Percentiles rank a stretch among this genome's conserved stretches.
Evolutionary conservation across 257 asterid genomes (phyloP).

Genomic region (Salvia rosmarinus): DNA sequence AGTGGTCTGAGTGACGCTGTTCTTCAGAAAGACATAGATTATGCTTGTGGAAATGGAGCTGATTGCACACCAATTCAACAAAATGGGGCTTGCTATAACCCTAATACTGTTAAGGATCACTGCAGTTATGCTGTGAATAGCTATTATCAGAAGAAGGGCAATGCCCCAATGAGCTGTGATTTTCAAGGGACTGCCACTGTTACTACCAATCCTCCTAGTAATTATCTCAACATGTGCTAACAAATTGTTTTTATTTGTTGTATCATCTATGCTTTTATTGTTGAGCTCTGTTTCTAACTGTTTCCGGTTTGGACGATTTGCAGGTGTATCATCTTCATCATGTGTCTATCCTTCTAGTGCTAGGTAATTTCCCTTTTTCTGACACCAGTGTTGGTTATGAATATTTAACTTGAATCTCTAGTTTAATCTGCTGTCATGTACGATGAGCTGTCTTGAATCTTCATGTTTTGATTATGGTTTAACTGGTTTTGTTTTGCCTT

Average conservation of each 20-base stretch:
- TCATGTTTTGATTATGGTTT: too few relatives aligned
- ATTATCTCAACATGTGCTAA: neutral
- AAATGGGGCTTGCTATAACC: slow-evolving; percentile 72
- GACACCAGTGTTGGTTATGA: neutral
- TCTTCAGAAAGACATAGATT: slow-evolving; percentile 77
- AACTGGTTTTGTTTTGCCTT: neutral
- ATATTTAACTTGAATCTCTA: neutral
- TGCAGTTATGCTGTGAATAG: slow-evolving; percentile 89
- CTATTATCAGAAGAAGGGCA: slow-evolving; percentile 69
- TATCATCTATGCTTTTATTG: neutral
- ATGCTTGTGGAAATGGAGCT: slow-evolving; percentile 87
- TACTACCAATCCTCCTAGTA: slow-evolving; percentile 50
- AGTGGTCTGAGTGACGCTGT: slow-evolving; percentile 46
- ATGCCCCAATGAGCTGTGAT: slow-evolving; percentile 64
- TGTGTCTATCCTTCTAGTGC: slow-evolving; percentile 57
- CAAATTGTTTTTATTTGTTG: neutral
- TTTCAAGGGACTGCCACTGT: slow-evolving; percentile 59
- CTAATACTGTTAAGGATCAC: slow-evolving; percentile 78
- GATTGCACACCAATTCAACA: slow-evolving; percentile 62
- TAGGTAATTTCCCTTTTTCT: slow-evolving; percentile 40
- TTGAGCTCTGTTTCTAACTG: neutral
- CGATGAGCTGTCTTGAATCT: neutral
- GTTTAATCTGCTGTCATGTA: too few relatives aligned
- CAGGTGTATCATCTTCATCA: slow-evolving; percentile 41
- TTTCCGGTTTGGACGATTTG: slow-evolving; percentile 12